Conservation (phyloP, 495 filamentous ascomycete genomes). For the Aspergillus homomorphus region DNA sequence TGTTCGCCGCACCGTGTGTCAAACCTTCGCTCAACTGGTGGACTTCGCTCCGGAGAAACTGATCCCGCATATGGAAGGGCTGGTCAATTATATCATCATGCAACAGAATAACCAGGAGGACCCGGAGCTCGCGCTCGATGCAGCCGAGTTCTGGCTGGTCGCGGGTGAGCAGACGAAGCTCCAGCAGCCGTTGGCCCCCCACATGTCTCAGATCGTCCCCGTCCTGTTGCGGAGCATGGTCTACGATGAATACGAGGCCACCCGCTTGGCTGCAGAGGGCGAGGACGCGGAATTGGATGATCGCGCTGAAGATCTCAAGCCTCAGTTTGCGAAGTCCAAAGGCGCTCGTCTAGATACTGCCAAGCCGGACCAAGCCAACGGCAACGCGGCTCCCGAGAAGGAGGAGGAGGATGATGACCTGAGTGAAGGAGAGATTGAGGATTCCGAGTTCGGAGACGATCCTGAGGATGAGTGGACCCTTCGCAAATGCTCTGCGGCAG, state of each 20-base stretch:
- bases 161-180: conserved; percentile 83
- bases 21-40: conserved; percentile 87
- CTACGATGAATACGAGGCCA: conserved; percentile 90
- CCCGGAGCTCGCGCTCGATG: conserved; percentile 87
- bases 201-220: conserved; percentile 81
- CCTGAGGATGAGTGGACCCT: conserved; percentile 95
- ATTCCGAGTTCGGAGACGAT: conserved; percentile 68
- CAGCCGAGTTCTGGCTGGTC: conserved; percentile 96
- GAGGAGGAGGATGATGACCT: conserved; percentile 66
- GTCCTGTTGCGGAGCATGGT: conserved; percentile 94
- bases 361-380: conserved; percentile 50
- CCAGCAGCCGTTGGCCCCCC: conserved; percentile 67
- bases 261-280: conserved; percentile 72
- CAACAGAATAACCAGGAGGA: conserved; percentile 84
- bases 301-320: conserved; percentile 85
- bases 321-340: conserved; percentile 82
- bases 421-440: conserved; percentile 86
- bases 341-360: conserved; percentile 42
- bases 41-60: conserved; percentile 89
- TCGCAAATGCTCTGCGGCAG: conserved; percentile 95
- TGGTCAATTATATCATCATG: conserved; percentile 88
- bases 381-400: conserved; percentile 43
- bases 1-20: conserved; percentile 86
- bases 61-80: conserved; percentile 77
- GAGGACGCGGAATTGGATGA: conserved; percentile 95